Evolutionary conservation across 2,329 filamentous ascomycete genomes (phyloP).

Genomic region (Microsporum audouinii): DNA sequence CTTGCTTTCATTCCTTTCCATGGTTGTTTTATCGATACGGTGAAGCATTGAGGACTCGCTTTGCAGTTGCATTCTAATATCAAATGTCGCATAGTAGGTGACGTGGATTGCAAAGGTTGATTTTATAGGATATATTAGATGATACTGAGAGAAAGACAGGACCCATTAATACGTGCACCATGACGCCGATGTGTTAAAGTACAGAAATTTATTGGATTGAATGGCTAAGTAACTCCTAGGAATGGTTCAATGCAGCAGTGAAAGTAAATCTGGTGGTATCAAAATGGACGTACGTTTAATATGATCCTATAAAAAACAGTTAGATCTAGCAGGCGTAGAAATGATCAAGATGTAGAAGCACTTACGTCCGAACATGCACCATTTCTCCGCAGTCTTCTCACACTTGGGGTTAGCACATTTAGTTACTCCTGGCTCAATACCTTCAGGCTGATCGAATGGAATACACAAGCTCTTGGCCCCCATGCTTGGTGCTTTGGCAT

Average conservation of each 20-base stretch:
- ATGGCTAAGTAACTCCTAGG: constrained; percentile 1
- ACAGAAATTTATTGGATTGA: neutral
- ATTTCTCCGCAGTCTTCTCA: constrained; percentile 61
- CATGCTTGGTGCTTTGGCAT: constrained; percentile 64
- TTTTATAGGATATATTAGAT: neutral
- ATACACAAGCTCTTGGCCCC: constrained; percentile 67
- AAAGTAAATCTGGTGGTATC: neutral
- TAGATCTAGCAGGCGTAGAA: neutral
- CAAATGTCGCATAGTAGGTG: neutral
- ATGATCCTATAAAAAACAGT: constrained; percentile 14
- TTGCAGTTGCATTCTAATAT: constrained; percentile 15
- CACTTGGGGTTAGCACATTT: constrained; percentile 91
- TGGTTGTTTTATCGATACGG: constrained; percentile 33
- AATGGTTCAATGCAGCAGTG: neutral
- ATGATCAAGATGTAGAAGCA: neutral
- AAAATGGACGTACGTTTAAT: constrained; percentile 9
- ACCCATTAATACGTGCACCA: neutral
- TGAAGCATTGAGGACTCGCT: constrained; percentile 26
- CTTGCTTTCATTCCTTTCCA: constrained; percentile 33
- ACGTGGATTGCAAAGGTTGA: neutral
- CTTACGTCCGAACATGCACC: constrained; percentile 71
- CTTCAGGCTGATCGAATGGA: constrained; percentile 76
- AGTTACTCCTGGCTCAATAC: constrained; percentile 65
- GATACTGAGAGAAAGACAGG: neutral
- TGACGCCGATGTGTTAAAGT: neutral